phyloP scores from a whole-genome alignment of 1,284 basidiomycete genomes.

The Trametes hirsuta region DNA sequence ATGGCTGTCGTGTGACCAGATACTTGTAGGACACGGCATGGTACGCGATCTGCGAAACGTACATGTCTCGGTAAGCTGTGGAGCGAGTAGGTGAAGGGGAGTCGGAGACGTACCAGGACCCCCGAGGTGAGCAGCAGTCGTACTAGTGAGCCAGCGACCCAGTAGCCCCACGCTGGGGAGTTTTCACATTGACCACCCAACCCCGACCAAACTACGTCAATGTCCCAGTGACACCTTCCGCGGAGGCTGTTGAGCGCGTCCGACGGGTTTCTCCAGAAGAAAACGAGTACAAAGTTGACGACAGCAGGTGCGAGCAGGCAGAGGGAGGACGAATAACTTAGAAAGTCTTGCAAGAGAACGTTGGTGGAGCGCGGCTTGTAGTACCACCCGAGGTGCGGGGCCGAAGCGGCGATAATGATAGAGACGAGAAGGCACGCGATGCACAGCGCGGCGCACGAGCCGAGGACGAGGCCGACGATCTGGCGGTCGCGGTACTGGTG shows the following conservation, averaged over 20 bases:
- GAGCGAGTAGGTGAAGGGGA: neutral
- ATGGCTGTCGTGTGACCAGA: slow-evolving; percentile 29
- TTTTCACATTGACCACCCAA: slow-evolving; percentile 33
- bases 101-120: slow-evolving; percentile 48
- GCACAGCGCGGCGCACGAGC: slow-evolving; percentile 58
- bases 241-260: slow-evolving; percentile 43
- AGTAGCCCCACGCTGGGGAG: slow-evolving; percentile 46
- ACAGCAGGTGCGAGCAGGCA: slow-evolving; percentile 53
- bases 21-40: slow-evolving; percentile 39
- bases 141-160: slow-evolving; percentile 53
- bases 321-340: slow-evolving; percentile 51
- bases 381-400: slow-evolving; percentile 42
- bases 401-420: slow-evolving; percentile 46
- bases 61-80: neutral
- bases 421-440: slow-evolving; percentile 56
- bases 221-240: slow-evolving; percentile 59
- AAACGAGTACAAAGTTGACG: slow-evolving; percentile 56
- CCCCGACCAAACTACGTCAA: slow-evolving; percentile 66
- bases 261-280: slow-evolving; percentile 48
- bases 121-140: slow-evolving; percentile 54
- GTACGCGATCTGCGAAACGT: slow-evolving; percentile 41
- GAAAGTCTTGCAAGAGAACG: slow-evolving; percentile 27
- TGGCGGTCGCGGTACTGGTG: slow-evolving; percentile 44
- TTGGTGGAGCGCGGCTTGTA: slow-evolving; percentile 27
- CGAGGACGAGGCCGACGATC: slow-evolving; percentile 55